These are phyloP conservation scores for Aureobasidium sp. DNA, from an alignment of 2,329 filamentous ascomycete species.

Conservation along the genomic window DNA sequence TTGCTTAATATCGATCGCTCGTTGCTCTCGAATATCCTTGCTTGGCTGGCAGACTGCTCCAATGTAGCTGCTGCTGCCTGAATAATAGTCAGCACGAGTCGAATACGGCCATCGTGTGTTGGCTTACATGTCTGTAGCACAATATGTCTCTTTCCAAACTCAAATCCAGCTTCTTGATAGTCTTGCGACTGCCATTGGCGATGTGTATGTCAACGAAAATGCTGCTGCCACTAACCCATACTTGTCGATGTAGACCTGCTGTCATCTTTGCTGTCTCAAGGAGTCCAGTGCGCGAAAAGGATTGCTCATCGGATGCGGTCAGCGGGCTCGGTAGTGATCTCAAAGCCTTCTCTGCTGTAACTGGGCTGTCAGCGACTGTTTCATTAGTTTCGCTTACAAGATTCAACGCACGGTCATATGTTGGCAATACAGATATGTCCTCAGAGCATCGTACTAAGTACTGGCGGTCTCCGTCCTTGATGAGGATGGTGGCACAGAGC, in stretches of 20 bases:
- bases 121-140: slow-evolving; percentile 40
- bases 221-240: slow-evolving; percentile 48
- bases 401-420: slow-evolving; percentile 41
- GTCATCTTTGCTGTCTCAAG: slow-evolving; percentile 41
- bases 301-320: slow-evolving; percentile 40
- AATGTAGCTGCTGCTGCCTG: slow-evolving; percentile 40
- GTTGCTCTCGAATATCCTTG: slow-evolving; percentile 45
- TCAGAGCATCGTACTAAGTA: slow-evolving; percentile 43
- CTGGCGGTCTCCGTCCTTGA: slow-evolving; percentile 40
- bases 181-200: slow-evolving; percentile 41
- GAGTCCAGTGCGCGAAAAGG: slow-evolving; percentile 30
- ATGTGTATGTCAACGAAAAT: slow-evolving; percentile 48
- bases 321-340: slow-evolving; percentile 45
- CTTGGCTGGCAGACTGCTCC: slow-evolving; percentile 43
- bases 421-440: slow-evolving; percentile 42
- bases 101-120: background rate
- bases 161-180: slow-evolving; percentile 42
- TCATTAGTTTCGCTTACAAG: background rate
- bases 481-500: slow-evolving; percentile 38
- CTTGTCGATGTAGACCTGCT: slow-evolving; percentile 48
- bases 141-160: slow-evolving; percentile 44
- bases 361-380: background rate
- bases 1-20: slow-evolving; percentile 40
- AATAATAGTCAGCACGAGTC: slow-evolving; percentile 12
- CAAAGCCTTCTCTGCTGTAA: slow-evolving; percentile 43